A percentile compares a stretch with the other conserved stretches of the same genome.
Evolutionary conservation across 805 yeast genomes (phyloP).

Genomic region (Komagataella mondaviorum): DNA sequence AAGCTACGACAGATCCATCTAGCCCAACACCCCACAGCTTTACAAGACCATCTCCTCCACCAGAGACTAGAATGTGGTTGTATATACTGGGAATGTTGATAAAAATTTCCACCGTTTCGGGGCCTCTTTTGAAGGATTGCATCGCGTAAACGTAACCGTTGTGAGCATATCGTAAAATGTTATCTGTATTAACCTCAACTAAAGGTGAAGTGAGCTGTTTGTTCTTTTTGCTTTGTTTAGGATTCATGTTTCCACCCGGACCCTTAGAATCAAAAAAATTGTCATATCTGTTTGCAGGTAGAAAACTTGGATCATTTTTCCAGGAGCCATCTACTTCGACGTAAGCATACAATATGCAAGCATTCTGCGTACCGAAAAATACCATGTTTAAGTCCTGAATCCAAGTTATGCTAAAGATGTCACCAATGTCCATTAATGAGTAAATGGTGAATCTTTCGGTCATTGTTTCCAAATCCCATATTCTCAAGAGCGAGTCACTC

Average conservation of each 20-base stretch:
- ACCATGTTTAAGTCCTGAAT: conserved; percentile 43
- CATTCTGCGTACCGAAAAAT: conserved; percentile 87
- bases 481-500: conserved; percentile 77
- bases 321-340: conserved; percentile 11
- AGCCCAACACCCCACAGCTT: conserved; percentile 55
- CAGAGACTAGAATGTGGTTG: conserved; percentile 36
- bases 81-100: conserved; percentile 11
- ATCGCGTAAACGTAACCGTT: conserved; percentile 80
- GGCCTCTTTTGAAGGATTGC: conserved; percentile 17
- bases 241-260: conserved; percentile 44
- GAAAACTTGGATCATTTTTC: conserved; percentile 18
- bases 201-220: conserved; percentile 21
- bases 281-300: conserved; percentile 62
- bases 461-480: conserved; percentile 54
- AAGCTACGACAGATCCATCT: conserved; percentile 6
- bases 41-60: conserved; percentile 88
- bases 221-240: conserved; percentile 9
- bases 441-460: conserved; percentile 59
- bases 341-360: conserved; percentile 67
- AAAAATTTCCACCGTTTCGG: conserved; percentile 10
- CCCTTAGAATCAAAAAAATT: conserved; percentile 86
- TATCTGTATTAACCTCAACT: conserved; percentile 53
- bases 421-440: conserved; percentile 83
- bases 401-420: conserved; percentile 76
- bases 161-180: conserved; percentile 74